Base-by-base conservation (phyloP, 139 green algal genomes). In the Haematococcus lacustris region DNA sequence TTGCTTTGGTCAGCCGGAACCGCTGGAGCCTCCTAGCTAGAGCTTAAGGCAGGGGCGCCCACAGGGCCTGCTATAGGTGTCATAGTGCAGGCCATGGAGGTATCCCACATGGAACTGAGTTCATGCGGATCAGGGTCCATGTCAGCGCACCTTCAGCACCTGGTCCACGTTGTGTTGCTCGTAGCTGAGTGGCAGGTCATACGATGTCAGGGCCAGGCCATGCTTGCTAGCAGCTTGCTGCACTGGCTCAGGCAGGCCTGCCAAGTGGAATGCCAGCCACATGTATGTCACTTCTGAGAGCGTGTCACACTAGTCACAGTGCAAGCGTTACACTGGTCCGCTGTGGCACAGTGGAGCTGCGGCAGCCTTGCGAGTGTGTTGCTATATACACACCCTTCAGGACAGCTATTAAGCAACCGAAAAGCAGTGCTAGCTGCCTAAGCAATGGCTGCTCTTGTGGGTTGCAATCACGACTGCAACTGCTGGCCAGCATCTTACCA, bases 121-220 rank as follows among this genome's bases (percentile, higher is more conserved):
- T n/a, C n/a, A n/a, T n/a, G n/a, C n/a, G n/a, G n/a, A n/a, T n/a
- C n/a, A n/a, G n/a, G n/a, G n/a, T n/a, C n/a, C n/a, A 43, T 13
- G 34, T 7, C 62, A 41, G 28, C 35, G 23, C 23, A 71, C 66
- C 66, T 71, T 71, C 26, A 71, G 66, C 13, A 83, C 68, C 26
- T 84, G 63, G 3, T 82, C 81, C 39, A 72, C 81, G 23, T 75
- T 73, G 65, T 76, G 83, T 61, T 91, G 82, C 3, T 64, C 71
- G 67, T 92, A 92, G 68, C 80, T 84, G 13, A 92, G 69, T 2
- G 40, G 9, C 66, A 89, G 51, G 1, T 66, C 47, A 39, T 88
- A 66, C 6, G 5, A 35, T 5, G 30, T 39, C 3, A 68, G 5
- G 30, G n/a, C 61, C 30, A n/a, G 9, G 5, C n/a, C 26, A 23